phyloP scores from a whole-genome alignment of 805 yeast genomes.

The Myxozyma mucilagina region DNA sequence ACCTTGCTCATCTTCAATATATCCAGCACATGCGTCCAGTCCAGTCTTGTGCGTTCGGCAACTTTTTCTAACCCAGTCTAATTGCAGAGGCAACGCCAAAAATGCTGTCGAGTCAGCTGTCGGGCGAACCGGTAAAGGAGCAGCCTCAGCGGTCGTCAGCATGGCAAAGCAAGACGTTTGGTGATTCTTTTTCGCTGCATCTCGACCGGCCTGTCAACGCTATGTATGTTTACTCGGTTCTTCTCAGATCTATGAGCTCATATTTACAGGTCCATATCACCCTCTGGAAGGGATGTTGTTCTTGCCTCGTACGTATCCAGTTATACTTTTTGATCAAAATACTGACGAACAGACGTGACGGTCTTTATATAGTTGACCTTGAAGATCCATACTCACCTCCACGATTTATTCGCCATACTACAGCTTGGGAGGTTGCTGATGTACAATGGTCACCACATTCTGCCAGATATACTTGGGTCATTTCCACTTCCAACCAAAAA shows the following conservation, averaged over 20 bases:
- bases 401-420: slow-evolving; percentile 85
- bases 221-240: slow-evolving; percentile 57
- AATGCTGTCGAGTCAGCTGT: too few species aligned
- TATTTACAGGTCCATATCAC: slow-evolving; percentile 32
- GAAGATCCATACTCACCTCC: slow-evolving; percentile 97
- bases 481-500: slow-evolving; percentile 92
- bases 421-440: slow-evolving; percentile 98
- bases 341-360: slow-evolving; percentile 50
- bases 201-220: slow-evolving; percentile 94
- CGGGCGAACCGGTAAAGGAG: background rate
- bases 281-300: slow-evolving; percentile 84
- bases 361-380: slow-evolving; percentile 84
- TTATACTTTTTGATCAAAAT: background rate
- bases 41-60: too few species aligned
- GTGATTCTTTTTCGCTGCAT: slow-evolving; percentile 73
- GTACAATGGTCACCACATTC: slow-evolving; percentile 97
- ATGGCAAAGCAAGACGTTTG: slow-evolving; percentile 48
- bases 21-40: too few species aligned
- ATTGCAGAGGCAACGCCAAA: too few species aligned
- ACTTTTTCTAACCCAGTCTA: too few species aligned
- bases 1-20: too few species aligned
- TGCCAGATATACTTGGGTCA: slow-evolving; percentile 83
- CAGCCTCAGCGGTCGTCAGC: slow-evolving; percentile 12
- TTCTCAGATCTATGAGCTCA: background rate
- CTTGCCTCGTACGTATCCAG: slow-evolving; percentile 60